Percentiles rank a stretch among this genome's conserved stretches.
phyloP scores from a whole-genome alignment of 1,284 basidiomycete genomes.

The Sutorius eximius region DNA sequence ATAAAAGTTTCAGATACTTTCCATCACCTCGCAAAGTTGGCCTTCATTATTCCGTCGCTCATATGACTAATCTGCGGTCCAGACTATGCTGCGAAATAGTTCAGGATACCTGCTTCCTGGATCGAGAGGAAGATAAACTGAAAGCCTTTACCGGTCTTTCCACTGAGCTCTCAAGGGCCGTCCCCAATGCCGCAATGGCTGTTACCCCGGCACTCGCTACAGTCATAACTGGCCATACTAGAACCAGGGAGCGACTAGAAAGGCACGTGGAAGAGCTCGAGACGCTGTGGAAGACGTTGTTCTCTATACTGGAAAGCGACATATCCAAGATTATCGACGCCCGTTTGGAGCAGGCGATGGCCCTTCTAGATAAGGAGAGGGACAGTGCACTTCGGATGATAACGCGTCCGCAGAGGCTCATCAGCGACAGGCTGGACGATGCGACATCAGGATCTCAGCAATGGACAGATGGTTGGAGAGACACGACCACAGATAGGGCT shows the following conservation, averaged over 20 bases:
- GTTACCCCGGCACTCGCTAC: constrained; percentile 47
- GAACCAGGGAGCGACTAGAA: constrained; percentile 43
- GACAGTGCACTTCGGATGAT: constrained; percentile 25
- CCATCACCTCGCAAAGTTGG: constrained; percentile 44
- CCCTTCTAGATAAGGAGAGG: constrained; percentile 38
- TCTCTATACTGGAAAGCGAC: constrained; percentile 42
- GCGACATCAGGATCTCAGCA: constrained; percentile 15
- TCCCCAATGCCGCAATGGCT: constrained; percentile 39
- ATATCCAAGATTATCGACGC: constrained; percentile 41
- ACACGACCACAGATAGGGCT: constrained; percentile 14
- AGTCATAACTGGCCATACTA: constrained; percentile 42
- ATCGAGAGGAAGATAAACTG: constrained; percentile 41
- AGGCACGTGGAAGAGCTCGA: constrained; percentile 40
- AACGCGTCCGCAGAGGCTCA: constrained; percentile 20
- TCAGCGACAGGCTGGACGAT: constrained; percentile 8
- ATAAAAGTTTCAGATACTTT: constrained; percentile 29
- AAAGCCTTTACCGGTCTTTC: constrained; percentile 50
- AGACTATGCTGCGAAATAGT: constrained; percentile 48
- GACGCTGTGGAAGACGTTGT: constrained; percentile 45
- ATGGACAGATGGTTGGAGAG: constrained; percentile 15
- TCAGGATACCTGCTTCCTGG: constrained; percentile 42
- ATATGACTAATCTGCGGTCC: constrained; percentile 11
- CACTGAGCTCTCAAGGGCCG: constrained; percentile 44
- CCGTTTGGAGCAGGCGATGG: constrained; percentile 39
- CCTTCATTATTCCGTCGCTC: constrained; percentile 2